Conservation (phyloP, 176 grass and related monocot genomes). For the Thinopyrum elongatum region DNA sequence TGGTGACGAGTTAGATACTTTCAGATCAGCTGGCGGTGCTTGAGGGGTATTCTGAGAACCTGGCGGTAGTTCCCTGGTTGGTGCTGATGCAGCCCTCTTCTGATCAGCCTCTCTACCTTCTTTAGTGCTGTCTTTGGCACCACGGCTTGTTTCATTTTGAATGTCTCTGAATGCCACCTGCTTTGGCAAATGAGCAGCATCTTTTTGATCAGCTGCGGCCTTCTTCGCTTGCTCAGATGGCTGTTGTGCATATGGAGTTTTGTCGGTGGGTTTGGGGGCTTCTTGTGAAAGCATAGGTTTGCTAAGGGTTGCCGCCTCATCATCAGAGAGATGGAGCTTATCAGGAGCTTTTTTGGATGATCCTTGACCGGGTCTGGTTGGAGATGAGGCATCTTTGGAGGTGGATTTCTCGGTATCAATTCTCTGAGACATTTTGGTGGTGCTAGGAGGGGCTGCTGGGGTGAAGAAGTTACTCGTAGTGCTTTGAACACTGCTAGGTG, state of each 20-base stretch:
- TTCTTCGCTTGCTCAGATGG: neutral
- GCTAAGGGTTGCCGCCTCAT: neutral
- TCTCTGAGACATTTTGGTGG: constrained; percentile 1
- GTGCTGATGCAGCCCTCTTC: neutral
- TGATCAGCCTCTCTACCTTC: constrained; percentile 27
- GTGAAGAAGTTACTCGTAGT: constrained; percentile 19
- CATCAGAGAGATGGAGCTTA: constrained; percentile 11
- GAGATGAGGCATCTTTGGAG: constrained; percentile 25
- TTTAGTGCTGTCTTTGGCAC: constrained; percentile 3
- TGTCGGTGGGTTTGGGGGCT: neutral
- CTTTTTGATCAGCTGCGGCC: neutral
- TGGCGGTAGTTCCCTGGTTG: neutral
- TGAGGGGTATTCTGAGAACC: constrained; percentile 1
- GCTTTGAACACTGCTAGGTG: neutral
- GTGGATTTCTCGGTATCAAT: neutral
- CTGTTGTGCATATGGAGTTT: neutral
- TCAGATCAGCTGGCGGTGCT: neutral
- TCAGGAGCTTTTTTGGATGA: constrained; percentile 2
- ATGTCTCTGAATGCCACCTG: neutral
- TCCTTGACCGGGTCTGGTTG: constrained; percentile 11
- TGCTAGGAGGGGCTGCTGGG: constrained; percentile 9
- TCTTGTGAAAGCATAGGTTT: constrained; percentile 3
- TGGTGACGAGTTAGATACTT: constrained; percentile 14
- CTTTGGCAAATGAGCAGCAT: neutral
- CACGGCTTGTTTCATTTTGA: constrained; percentile 3